Percentiles rank a stretch among this genome's conserved stretches.
phyloP scores from a whole-genome alignment of 164 flowering plant species.

The Sextonia rubra region DNA sequence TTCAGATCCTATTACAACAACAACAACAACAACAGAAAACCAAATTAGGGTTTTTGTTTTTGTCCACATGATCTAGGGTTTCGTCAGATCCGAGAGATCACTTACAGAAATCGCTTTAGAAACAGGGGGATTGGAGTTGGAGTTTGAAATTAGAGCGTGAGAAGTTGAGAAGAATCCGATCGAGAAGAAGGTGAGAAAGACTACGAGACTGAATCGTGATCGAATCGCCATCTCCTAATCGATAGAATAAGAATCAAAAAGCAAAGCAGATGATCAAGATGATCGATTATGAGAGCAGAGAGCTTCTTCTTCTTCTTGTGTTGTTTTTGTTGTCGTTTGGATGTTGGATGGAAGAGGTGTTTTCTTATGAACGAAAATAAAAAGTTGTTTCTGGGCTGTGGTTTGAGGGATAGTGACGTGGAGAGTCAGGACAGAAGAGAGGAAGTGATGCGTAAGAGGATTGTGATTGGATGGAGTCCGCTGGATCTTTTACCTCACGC shows the following conservation, averaged over 20 bases:
- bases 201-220: neutral
- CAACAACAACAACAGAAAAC: neutral
- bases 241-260: no score
- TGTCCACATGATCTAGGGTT: no score
- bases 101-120: slow-evolving; percentile 77
- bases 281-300: neutral
- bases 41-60: slow-evolving; percentile 6
- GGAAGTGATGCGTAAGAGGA: slow-evolving; percentile 27
- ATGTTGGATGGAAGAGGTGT: no score
- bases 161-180: slow-evolving; percentile 19
- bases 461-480: slow-evolving; percentile 27
- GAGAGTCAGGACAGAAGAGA: slow-evolving; percentile 21
- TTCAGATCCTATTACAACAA: slow-evolving; percentile 59
- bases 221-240: slow-evolving; percentile 14
- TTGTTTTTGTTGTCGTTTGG: neutral
- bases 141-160: slow-evolving; percentile 28
- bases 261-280: no score
- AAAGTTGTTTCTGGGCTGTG: slow-evolving; percentile 6
- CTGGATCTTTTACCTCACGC: neutral
- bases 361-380: no score
- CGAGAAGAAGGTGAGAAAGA: slow-evolving; percentile 23
- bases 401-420: slow-evolving; percentile 47
- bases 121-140: slow-evolving; percentile 29
- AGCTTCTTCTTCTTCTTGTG: neutral
- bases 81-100: neutral